Evolutionary conservation across 805 yeast species (phyloP).

Genomic region (Blastobotrys peoriensis): DNA sequence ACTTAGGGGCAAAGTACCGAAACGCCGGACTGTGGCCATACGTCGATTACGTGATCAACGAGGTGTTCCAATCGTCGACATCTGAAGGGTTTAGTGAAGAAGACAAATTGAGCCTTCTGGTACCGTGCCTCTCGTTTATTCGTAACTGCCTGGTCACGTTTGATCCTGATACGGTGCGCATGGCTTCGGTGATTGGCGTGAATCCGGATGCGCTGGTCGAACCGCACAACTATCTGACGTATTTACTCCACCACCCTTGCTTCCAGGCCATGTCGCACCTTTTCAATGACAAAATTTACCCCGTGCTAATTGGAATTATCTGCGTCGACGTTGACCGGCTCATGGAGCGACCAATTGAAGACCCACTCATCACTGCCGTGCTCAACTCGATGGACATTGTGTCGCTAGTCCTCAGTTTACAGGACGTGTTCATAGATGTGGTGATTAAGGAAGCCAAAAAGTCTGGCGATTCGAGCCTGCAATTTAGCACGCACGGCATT

Average conservation of each 20-base stretch:
- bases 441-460: constrained; percentile 32
- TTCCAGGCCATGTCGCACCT: constrained; percentile 56
- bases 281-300: constrained; percentile 53
- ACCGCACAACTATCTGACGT: constrained; percentile 41
- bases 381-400: constrained; percentile 20
- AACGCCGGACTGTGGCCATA: constrained; percentile 74
- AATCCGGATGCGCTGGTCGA: constrained; percentile 46
- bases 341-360: constrained; percentile 33
- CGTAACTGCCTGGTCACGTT: constrained; percentile 44
- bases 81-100: constrained; percentile 33
- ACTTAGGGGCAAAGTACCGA: constrained; percentile 57
- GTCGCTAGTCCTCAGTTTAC: constrained; percentile 32
- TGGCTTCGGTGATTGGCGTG: constrained; percentile 45
- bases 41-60: constrained; percentile 61
- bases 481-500: constrained; percentile 54
- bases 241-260: constrained; percentile 64
- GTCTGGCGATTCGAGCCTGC: constrained; percentile 7
- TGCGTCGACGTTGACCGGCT: constrained; percentile 56
- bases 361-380: constrained; percentile 32
- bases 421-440: constrained; percentile 53
- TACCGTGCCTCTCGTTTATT: constrained; percentile 47
- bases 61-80: constrained; percentile 47
- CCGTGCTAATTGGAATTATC: constrained; percentile 50
- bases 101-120: constrained; percentile 45
- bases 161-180: constrained; percentile 46